Evolutionary conservation across 306 rosid species (phyloP).

Genomic region (Cyamopsis tetragonoloba): DNA sequence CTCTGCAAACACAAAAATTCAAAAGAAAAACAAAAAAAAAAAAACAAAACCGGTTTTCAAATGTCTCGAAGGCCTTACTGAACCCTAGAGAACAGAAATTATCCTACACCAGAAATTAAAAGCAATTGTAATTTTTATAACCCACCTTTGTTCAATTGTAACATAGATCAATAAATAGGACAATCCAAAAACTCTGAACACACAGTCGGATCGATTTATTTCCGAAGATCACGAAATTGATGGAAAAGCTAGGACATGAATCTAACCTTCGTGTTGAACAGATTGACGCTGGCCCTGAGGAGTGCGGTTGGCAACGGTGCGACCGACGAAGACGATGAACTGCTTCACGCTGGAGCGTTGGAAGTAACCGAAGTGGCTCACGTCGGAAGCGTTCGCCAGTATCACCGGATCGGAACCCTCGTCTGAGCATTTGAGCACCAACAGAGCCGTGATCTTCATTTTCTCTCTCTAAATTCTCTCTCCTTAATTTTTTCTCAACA

Average conservation of each 20-base stretch:
- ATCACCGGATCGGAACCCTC: conserved; percentile 87
- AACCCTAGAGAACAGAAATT: background rate
- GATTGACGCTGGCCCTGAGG: conserved; percentile 89
- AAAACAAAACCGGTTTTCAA: background rate
- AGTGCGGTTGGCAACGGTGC: conserved; percentile 94
- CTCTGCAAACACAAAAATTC: conserved; percentile 41
- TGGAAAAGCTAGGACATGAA: conserved; percentile 20
- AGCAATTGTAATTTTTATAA: background rate
- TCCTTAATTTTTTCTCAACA: too few relatives aligned
- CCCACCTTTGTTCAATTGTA: too few relatives aligned
- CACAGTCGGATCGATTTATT: background rate
- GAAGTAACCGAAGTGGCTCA: conserved; percentile 81
- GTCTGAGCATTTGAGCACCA: conserved; percentile 81
- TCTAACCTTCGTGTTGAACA: conserved; percentile 98
- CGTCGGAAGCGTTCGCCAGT: conserved; percentile 66
- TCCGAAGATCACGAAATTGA: background rate
- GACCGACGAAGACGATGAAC: conserved; percentile 84
- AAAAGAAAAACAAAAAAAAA: background rate
- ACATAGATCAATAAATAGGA: conserved; percentile 10
- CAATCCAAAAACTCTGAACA: background rate
- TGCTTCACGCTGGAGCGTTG: conserved; percentile 91
- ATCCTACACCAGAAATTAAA: background rate
- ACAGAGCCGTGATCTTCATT: conserved; percentile 91
- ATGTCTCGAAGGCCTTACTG: background rate
- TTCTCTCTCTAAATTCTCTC: background rate